phyloP scores from a whole-genome alignment of 2,329 filamentous ascomycete genomes.

The Neofusicoccum cordaticola region DNA sequence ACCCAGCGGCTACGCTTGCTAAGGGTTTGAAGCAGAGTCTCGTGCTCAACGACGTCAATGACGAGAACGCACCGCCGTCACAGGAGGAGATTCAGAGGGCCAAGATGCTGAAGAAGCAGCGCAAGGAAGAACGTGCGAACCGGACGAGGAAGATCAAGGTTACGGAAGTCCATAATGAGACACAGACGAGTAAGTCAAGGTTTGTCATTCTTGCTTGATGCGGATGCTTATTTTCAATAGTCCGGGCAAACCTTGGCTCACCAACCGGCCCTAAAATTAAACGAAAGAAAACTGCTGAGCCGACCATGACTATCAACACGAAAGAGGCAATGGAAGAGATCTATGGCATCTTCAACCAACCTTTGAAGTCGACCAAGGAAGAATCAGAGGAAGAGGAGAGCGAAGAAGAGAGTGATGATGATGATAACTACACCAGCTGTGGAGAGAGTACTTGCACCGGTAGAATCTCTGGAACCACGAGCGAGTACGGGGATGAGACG shows the following conservation, averaged over 20 bases:
- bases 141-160: slow-evolving; percentile 63
- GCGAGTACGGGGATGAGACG: slow-evolving; percentile 65
- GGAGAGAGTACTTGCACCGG: slow-evolving; percentile 82
- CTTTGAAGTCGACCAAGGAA: slow-evolving; percentile 54
- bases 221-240: slow-evolving; percentile 45
- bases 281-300: slow-evolving; percentile 73
- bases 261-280: slow-evolving; percentile 77
- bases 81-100: slow-evolving; percentile 58
- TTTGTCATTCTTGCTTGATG: background rate
- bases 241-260: slow-evolving; percentile 90
- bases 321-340: slow-evolving; percentile 95
- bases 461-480: slow-evolving; percentile 60
- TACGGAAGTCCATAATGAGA: slow-evolving; percentile 72
- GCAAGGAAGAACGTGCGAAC: slow-evolving; percentile 49
- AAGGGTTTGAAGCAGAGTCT: slow-evolving; percentile 14
- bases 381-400: slow-evolving; percentile 57
- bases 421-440: slow-evolving; percentile 79
- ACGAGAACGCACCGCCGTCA: slow-evolving; percentile 47
- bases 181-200: slow-evolving; percentile 74
- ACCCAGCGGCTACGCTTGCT: slow-evolving; percentile 1
- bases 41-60: slow-evolving; percentile 31
- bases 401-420: slow-evolving; percentile 64
- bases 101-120: slow-evolving; percentile 46
- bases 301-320: slow-evolving; percentile 98
- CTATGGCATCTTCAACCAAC: slow-evolving; percentile 94